These are phyloP conservation scores for Aspergillus sp. DNA, from an alignment of 2,329 filamentous ascomycete species.

Conservation along the genomic window DNA sequence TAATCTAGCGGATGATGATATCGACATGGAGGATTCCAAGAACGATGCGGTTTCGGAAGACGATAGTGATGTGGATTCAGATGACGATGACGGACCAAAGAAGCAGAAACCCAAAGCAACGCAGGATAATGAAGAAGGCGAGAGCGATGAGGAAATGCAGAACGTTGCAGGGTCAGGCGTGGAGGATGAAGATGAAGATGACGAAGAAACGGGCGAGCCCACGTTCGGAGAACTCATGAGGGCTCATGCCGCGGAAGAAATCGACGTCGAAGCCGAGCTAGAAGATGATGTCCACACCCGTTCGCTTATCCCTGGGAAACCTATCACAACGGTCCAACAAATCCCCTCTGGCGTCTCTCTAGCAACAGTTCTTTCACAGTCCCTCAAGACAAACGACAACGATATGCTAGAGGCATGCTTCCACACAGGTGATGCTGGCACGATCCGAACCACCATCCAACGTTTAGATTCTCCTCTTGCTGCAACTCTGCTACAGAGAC, in stretches of 20 bases:
- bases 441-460: slow-evolving; percentile 85
- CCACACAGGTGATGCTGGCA: slow-evolving; percentile 71
- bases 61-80: slow-evolving; percentile 25
- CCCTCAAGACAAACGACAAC: slow-evolving; percentile 86
- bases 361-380: slow-evolving; percentile 88
- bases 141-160: slow-evolving; percentile 31
- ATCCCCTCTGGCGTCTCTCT: slow-evolving; percentile 75
- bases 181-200: slow-evolving; percentile 37
- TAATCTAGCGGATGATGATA: slow-evolving; percentile 45
- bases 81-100: slow-evolving; percentile 21
- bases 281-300: slow-evolving; percentile 45
- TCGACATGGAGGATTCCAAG: slow-evolving; percentile 42
- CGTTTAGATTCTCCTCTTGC: slow-evolving; percentile 84
- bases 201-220: slow-evolving; percentile 52
- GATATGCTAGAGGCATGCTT: slow-evolving; percentile 90
- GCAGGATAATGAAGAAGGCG: slow-evolving; percentile 16
- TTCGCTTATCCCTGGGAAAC: slow-evolving; percentile 47
- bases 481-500: slow-evolving; percentile 72
- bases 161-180: slow-evolving; percentile 35
- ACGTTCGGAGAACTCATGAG: slow-evolving; percentile 86
- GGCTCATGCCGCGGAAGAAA: slow-evolving; percentile 65
- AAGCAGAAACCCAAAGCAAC: slow-evolving; percentile 19
- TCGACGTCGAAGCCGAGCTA: slow-evolving; percentile 66
- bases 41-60: slow-evolving; percentile 32
- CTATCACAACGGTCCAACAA: slow-evolving; percentile 50